These are phyloP conservation scores for Xerocomus amazonicus DNA, from an alignment of 1,284 basidiomycete genomes.

Conservation along the genomic window DNA sequence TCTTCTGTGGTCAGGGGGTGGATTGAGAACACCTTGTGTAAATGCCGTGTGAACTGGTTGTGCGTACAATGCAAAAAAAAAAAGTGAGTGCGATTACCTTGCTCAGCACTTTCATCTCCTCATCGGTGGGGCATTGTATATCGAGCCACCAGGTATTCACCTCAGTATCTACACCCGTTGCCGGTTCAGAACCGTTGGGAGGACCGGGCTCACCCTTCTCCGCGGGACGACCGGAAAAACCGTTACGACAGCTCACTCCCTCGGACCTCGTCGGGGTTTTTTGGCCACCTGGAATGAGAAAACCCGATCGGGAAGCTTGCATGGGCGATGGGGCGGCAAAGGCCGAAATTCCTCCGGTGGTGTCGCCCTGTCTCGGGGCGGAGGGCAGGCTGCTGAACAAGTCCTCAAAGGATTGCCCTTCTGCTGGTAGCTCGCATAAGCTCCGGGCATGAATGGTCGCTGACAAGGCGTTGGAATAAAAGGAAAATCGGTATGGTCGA, in stretches of 20 bases:
- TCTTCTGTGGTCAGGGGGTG: constrained; percentile 99
- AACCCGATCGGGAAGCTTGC: constrained; percentile 2
- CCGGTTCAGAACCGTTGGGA: constrained; percentile 20
- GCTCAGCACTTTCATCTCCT: constrained; percentile 96
- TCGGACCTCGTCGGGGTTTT: constrained; percentile 7
- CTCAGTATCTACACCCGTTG: constrained; percentile 47
- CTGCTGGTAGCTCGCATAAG: constrained; percentile 89
- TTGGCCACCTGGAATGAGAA: constrained; percentile 7
- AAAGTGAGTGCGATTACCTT: constrained; percentile 52
- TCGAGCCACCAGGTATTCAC: constrained; percentile 97
- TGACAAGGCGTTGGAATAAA: constrained; percentile 92
- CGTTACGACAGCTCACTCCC: constrained; percentile 9
- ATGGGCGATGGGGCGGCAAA: constrained; percentile 13
- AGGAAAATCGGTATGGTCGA: constrained; percentile 95
- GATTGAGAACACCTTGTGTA: constrained; percentile 83
- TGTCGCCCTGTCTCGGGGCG: constrained; percentile 6
- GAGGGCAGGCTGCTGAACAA: constrained; percentile 66
- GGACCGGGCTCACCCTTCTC: constrained; percentile 22
- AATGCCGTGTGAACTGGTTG: constrained; percentile 11
- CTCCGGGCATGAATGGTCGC: constrained; percentile 95
- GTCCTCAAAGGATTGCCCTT: constrained; percentile 91
- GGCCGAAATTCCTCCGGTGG: constrained; percentile 1
- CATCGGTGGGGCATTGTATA: constrained; percentile 90
- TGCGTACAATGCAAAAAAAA: neutral
- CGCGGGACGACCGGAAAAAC: constrained; percentile 19